Conservation (phyloP, 805 yeast genomes). For the Maudiozyma bulderi region DNA sequence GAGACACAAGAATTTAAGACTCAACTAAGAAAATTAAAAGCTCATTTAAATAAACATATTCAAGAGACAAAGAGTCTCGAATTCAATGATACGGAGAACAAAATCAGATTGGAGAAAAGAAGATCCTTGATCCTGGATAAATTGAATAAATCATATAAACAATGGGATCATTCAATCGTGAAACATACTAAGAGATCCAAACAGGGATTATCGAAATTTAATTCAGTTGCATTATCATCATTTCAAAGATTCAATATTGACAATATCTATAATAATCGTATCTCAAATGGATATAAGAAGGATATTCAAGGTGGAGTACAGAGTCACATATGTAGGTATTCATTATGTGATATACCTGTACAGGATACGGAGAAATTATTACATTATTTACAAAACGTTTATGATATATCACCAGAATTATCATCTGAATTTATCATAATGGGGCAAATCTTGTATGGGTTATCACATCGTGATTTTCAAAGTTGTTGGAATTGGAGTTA, state of each 20-base stretch:
- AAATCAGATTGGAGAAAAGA: conserved; percentile 7
- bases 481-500: conserved; percentile 42
- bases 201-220: conserved; percentile 21
- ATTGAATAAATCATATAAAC: conserved; percentile 20
- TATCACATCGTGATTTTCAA: conserved; percentile 30
- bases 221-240: conserved; percentile 21
- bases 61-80: conserved; percentile 12
- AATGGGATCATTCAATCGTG: conserved; percentile 26
- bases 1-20: conserved; percentile 31
- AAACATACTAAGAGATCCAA: conserved; percentile 22
- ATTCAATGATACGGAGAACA: not conserved
- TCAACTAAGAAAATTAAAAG: conserved; percentile 33
- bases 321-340: conserved; percentile 39
- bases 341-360: conserved; percentile 33
- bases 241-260: conserved; percentile 27
- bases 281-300: conserved; percentile 16
- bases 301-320: conserved; percentile 35
- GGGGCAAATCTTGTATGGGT: conserved; percentile 34
- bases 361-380: conserved; percentile 15
- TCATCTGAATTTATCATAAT: conserved; percentile 33
- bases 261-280: conserved; percentile 28
- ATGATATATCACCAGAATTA: conserved; percentile 20
- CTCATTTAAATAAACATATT: conserved; percentile 32
- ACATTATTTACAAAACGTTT: conserved; percentile 26
- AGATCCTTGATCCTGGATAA: conserved; percentile 24